Evolutionary conservation across 1,284 basidiomycete species (phyloP), one percentile per base, ranked within the genome.

Genomic region (Marasmius fiardii): DNA sequence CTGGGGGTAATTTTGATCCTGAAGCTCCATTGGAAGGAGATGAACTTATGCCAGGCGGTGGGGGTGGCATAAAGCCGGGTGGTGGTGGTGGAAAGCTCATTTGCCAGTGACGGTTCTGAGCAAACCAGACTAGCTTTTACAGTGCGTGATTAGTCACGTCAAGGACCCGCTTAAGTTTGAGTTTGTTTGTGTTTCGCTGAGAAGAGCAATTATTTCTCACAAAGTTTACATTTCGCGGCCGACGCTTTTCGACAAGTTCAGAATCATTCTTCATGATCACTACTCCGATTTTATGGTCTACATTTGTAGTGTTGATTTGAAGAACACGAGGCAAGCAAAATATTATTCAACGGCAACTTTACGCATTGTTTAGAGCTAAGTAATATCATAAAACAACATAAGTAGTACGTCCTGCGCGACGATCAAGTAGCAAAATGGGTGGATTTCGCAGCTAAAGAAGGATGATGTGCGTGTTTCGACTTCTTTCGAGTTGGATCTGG

Each of bases 1-100:
- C 91, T 33, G 83, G 81, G n/a, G 88, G 80, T 68, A 95, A 81
- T 59, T 79, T 77, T 51, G 84, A 83, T 43, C 79, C 71, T 11
- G 78, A 80, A 0, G 82, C 73, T 58, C 75, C 74, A 56, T 66
- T 76, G 31, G 77, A 75, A 26, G 79, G 76, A 8, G 76, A 10
- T 18, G 24, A 73, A 1, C 79, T 80, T 80, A 88, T 85, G 12
- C 86, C 85, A 48, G 80, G 81, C 12, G 81, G 82, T 14, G 80
- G 81, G 11, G 76, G 74, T 28, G 81, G 80, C 77, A 86, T 75
- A 57, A 78, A 77, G 58, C 86, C 85, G 58, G 85, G 86, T 45
- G 86, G 84, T 55, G 76, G 77, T 63, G 76, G 76, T 65, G 75
- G 76, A 63, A 75, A 74, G 72, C 71, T 77, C 76, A 78, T 78